Conservation (phyloP, 495 filamentous ascomycete species). For the Penicillium manginii region DNA sequence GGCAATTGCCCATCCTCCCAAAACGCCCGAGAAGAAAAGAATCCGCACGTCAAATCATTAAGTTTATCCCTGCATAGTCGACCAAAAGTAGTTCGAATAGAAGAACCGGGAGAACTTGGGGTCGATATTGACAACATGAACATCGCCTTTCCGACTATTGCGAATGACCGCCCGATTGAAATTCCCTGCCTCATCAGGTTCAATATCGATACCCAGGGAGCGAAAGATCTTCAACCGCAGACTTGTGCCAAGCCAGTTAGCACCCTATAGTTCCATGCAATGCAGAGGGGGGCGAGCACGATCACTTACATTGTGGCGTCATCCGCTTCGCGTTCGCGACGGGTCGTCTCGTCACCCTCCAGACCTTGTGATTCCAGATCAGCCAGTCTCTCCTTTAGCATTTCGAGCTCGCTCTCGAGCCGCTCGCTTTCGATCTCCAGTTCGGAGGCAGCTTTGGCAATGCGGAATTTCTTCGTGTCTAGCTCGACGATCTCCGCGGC, state of each 20-base stretch:
- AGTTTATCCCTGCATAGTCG: slow-evolving; percentile 63
- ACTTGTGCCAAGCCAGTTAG: slow-evolving; percentile 40
- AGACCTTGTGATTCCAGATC: slow-evolving; percentile 82
- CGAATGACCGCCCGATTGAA: slow-evolving; percentile 86
- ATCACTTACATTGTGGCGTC: slow-evolving; percentile 56
- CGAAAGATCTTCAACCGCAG: slow-evolving; percentile 90
- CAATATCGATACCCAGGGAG: slow-evolving; percentile 86
- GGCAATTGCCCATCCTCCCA: slow-evolving; percentile 19
- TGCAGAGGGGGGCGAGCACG: not conserved
- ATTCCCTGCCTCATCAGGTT: slow-evolving; percentile 77
- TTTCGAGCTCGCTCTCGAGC: slow-evolving; percentile 77
- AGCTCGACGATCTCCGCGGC: slow-evolving; percentile 79
- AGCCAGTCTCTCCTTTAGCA: slow-evolving; percentile 73
- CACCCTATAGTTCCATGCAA: not conserved
- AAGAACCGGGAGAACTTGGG: slow-evolving; percentile 88
- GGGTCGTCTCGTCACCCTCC: slow-evolving; percentile 59
- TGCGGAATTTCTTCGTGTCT: slow-evolving; percentile 92
- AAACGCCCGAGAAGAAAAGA: slow-evolving; percentile 20
- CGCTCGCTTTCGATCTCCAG: slow-evolving; percentile 91
- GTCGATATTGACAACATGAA: slow-evolving; percentile 94
- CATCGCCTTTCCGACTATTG: slow-evolving; percentile 85
- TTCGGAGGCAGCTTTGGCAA: slow-evolving; percentile 85
- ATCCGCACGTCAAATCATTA: slow-evolving; percentile 1
- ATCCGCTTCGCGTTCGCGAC: slow-evolving; percentile 63
- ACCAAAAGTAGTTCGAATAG: slow-evolving; percentile 97